A percentile compares a stretch with the other conserved stretches of the same genome.
phyloP scores from a whole-genome alignment of 805 yeast genomes.

The Yamadazyma sp. region DNA sequence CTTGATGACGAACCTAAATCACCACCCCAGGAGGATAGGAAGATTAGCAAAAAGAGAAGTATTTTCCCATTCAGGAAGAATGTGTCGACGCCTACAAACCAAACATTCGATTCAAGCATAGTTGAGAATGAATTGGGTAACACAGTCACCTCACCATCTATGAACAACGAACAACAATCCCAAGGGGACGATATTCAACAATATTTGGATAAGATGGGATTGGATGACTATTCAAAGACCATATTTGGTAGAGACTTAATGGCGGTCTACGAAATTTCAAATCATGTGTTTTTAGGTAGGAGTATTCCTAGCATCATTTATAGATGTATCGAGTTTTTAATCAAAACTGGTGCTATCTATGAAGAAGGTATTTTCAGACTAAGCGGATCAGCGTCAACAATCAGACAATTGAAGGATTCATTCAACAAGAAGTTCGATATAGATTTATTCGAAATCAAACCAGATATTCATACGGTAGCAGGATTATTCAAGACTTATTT shows the following conservation, averaged over 20 bases:
- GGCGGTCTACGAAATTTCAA: slow-evolving; percentile 51
- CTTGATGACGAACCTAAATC: slow-evolving; percentile 13
- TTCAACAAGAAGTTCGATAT: slow-evolving; percentile 70
- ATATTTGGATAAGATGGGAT: slow-evolving; percentile 34
- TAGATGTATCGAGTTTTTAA: slow-evolving; percentile 69
- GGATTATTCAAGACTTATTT: slow-evolving; percentile 81
- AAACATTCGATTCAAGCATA: slow-evolving; percentile 3
- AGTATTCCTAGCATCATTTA: slow-evolving; percentile 72
- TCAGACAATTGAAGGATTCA: slow-evolving; percentile 61
- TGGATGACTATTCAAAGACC: slow-evolving; percentile 33
- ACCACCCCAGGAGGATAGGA: slow-evolving; percentile 26
- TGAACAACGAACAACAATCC: neutral
- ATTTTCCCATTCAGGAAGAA: slow-evolving; percentile 53
- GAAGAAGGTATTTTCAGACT: slow-evolving; percentile 91
- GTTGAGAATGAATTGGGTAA: slow-evolving; percentile 2
- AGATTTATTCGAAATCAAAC: slow-evolving; percentile 52
- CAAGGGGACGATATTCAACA: slow-evolving; percentile 18
- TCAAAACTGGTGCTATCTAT: slow-evolving; percentile 63
- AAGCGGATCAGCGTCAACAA: slow-evolving; percentile 82
- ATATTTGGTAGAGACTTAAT: slow-evolving; percentile 67
- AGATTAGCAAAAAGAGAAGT: slow-evolving; percentile 48
- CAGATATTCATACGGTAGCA: slow-evolving; percentile 83
- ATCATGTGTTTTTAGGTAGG: slow-evolving; percentile 42
- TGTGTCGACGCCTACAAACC: neutral
- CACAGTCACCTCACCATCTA: slow-evolving; percentile 3